These are phyloP conservation scores for Dothideomycetidae sp. DNA, from an alignment of 2,329 filamentous ascomycete species.

Conservation along the genomic window DNA sequence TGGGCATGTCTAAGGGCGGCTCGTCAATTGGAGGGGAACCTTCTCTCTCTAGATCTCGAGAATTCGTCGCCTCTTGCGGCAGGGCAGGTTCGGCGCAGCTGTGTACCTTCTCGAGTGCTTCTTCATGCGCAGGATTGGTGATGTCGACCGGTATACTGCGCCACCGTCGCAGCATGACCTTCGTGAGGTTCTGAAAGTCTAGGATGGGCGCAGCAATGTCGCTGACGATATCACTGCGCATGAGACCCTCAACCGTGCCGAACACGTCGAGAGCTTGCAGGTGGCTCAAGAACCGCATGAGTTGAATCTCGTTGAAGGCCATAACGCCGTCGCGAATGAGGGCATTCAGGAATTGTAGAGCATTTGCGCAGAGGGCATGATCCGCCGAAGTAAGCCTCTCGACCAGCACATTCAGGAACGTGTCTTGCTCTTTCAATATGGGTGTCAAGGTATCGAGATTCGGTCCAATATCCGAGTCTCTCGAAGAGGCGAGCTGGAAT, in stretches of 20 bases:
- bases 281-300: constrained; percentile 88
- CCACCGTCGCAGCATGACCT: constrained; percentile 63
- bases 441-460: constrained; percentile 63
- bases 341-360: constrained; percentile 87
- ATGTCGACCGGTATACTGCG: constrained; percentile 70
- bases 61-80: constrained; percentile 2
- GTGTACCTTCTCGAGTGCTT: constrained; percentile 69
- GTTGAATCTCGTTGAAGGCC: constrained; percentile 63
- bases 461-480: constrained; percentile 4
- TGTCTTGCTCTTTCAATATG: constrained; percentile 76
- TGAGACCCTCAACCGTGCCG: constrained; percentile 74
- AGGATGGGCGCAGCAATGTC: constrained; percentile 80
- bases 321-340: constrained; percentile 84
- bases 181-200: constrained; percentile 86
- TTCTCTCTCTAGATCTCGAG: constrained; percentile 2
- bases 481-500: constrained; percentile 11
- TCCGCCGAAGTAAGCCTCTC: constrained; percentile 85
- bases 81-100: constrained; percentile 1
- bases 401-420: constrained; percentile 90
- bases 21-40: constrained; percentile 42
- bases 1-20: constrained; percentile 14
- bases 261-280: constrained; percentile 89
- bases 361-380: constrained; percentile 89
- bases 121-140: constrained; percentile 74
- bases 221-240: constrained; percentile 86